Percentiles rank a stretch among this genome's conserved stretches.
phyloP scores from a whole-genome alignment of 225 moss, liverwort and hornwort genomes.

The Antitrichia curtipendula region DNA sequence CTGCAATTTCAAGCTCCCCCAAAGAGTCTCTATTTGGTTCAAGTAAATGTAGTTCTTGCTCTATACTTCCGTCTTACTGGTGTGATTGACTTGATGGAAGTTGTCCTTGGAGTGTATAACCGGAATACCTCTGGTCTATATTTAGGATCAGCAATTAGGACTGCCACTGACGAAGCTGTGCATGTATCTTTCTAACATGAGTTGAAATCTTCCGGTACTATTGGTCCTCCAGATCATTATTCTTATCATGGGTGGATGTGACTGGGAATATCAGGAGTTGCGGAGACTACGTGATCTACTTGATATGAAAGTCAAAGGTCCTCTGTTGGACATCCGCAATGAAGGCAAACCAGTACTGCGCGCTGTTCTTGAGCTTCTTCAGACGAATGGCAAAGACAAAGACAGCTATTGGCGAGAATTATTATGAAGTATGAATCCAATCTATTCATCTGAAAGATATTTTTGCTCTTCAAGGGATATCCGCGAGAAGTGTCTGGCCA shows the following conservation, averaged over 20 bases:
- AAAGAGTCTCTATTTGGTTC: conserved; percentile 33
- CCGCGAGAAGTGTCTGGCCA: not conserved
- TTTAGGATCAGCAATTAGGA: not conserved
- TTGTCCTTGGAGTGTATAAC: not conserved
- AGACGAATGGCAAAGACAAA: conserved; percentile 8
- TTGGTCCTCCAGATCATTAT: not conserved
- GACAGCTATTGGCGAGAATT: not conserved
- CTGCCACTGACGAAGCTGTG: not conserved
- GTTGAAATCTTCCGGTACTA: not conserved
- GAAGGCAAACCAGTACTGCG: conserved; percentile 48
- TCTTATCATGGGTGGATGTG: not conserved
- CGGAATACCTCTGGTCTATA: not conserved
- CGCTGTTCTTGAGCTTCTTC: conserved; percentile 58
- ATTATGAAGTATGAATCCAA: not conserved
- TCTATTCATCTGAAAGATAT: not conserved
- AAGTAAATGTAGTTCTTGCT: conserved; percentile 1
- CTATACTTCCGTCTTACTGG: not conserved
- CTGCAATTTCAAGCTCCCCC: conserved; percentile 47
- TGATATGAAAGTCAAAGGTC: conserved; percentile 51
- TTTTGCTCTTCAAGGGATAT: not conserved
- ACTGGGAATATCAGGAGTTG: conserved; percentile 39
- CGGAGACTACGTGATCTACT: conserved; percentile 21
- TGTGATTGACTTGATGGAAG: not conserved
- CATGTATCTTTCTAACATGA: not conserved
- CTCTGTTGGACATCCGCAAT: conserved; percentile 48